A percentile compares a stretch with the other conserved stretches of the same genome.
Evolutionary conservation across 371 early-diverging fungal species (phyloP).

Genomic region (Cokeromyces recurvatus): DNA sequence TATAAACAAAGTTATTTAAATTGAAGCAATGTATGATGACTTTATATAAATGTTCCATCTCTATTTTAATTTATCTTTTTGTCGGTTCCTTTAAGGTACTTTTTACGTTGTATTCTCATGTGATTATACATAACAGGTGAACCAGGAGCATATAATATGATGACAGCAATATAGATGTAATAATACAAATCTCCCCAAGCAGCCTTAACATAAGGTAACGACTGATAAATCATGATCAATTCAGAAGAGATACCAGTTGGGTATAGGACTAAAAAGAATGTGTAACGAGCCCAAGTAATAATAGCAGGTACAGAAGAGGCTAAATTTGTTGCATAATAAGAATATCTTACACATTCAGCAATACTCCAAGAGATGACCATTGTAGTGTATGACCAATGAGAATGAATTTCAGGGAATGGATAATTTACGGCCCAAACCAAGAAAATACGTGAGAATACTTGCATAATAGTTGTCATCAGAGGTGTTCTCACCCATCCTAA

Average conservation of each 20-base stretch:
- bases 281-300: conserved; percentile 75
- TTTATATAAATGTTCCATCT: too few species aligned
- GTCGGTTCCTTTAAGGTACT: conserved; percentile 50
- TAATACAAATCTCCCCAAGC: conserved; percentile 39
- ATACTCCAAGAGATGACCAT: conserved; percentile 89
- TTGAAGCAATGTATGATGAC: too few species aligned
- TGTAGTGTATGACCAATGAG: conserved; percentile 63
- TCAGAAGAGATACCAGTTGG: conserved; percentile 91
- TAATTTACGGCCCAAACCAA: conserved; percentile 78
- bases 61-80: too few species aligned
- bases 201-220: conserved; percentile 59
- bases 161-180: conserved; percentile 45
- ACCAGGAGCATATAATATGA: conserved; percentile 67
- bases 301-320: conserved; percentile 40
- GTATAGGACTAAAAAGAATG: conserved; percentile 85
- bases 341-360: conserved; percentile 85
- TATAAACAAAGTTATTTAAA: too few species aligned
- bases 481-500: conserved; percentile 77
- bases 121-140: conserved; percentile 83
- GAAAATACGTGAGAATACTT: conserved; percentile 81
- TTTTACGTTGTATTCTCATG: conserved; percentile 83
- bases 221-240: conserved; percentile 63
- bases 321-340: conserved; percentile 75
- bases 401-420: conserved; percentile 57
- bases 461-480: conserved; percentile 73